phyloP scores from a whole-genome alignment of 106 monocot species.

The Agapanthus africanus region DNA sequence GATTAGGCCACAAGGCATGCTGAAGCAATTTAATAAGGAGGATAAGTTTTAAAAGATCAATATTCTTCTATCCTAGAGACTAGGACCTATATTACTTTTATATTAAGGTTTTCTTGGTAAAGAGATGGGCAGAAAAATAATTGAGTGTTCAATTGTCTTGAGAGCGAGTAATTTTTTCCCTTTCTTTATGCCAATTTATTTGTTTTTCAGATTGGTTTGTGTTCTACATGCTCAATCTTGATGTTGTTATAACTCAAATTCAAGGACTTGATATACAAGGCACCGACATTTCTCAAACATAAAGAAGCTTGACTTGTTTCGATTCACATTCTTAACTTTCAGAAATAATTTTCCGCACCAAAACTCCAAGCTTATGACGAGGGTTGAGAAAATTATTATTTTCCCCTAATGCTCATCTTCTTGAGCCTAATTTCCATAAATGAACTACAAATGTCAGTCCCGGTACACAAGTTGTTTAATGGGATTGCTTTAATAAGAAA shows the following conservation, averaged over 20 bases:
- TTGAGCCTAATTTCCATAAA: background rate
- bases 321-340: background rate
- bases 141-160: no score
- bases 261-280: background rate
- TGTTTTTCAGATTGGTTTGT: background rate
- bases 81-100: no score
- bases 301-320: background rate
- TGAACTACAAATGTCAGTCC: background rate
- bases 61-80: no score
- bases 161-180: background rate
- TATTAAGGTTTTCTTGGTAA: no score
- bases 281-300: slow-evolving; percentile 1
- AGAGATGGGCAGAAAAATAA: no score
- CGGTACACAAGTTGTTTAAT: background rate
- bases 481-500: background rate
- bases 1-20: no score
- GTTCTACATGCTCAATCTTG: background rate
- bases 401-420: background rate
- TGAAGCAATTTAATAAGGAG: no score
- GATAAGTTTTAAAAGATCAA: no score
- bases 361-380: background rate
- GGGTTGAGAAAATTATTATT: background rate
- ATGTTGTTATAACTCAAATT: background rate
- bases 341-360: no score
- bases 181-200: background rate